Evolutionary conservation across 2,329 filamentous ascomycete species (phyloP), one percentile per base, ranked within the genome.

Genomic region (Apiospora sp.): DNA sequence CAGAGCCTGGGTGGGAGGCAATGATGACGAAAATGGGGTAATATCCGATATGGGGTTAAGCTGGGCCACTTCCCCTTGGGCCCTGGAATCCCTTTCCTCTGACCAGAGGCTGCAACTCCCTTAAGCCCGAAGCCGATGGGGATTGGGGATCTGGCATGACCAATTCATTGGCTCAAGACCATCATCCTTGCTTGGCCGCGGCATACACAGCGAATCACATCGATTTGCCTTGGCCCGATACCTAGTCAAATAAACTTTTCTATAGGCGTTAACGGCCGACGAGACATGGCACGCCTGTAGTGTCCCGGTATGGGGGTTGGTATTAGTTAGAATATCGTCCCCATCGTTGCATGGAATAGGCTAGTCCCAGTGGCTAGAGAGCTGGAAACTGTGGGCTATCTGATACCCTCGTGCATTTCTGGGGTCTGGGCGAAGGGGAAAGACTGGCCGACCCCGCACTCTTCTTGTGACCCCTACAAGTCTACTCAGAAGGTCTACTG

Each of bases 11-110:
- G 51, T 30, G 51, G 12, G 51, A 54, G 27, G 54, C 54, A 41
- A 64, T 64, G 58, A 64, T 64, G 58, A 64, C 58, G 58, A 64
- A 24, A 64, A 41, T 41, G 58, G 58, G 58, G 58, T 64, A 64
- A 64, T 64, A 64, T 41, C 19, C 19, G 6, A n/a, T 37, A 64
- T 24, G 58, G 58, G 58, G 58, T 64, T 64, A n/a, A n/a, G 16
- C 37, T n/a, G 58, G 58, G 58, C 5, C 10, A 34, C 54, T 13
- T 61, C 34, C 54, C 46, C 46, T 49, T 49, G 30, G 54, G 14
- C 27, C 49, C 27, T 34, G 14, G 27, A 58, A 24, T 24, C 46
- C 54, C 2, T 37, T 61, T n/a, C 58, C 34, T 41, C 58, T 64
- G 22, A 34, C 58, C 58, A 64, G 58, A 64, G 22, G 34, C 34